Evolutionary conservation across 805 yeast genomes (phyloP), one percentile per base, ranked within the genome.

Genomic region (Pichia kluyveri): DNA sequence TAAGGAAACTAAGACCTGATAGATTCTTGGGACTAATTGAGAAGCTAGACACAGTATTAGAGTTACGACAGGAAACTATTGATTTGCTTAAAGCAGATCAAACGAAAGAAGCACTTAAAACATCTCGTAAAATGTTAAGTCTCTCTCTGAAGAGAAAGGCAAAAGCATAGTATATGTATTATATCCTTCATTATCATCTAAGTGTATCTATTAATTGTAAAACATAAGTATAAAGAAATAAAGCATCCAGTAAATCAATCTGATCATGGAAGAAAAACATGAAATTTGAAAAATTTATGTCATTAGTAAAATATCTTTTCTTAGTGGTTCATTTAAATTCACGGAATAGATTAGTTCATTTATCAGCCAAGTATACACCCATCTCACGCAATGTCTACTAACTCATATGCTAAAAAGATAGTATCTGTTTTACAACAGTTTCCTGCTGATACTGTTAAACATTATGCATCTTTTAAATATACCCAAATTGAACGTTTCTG

Each of bases 361-460:
- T 19, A 19, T 19, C 23, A 19, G 23, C 23, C 23, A 19, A 19
- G 23, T 19, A 19, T 19, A 19, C 23, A 19, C 23, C 3, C 23
- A 19, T 19, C 23, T 19, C 3, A 19, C 23, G 38, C 30, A 17
- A 49, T 49, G 53, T 47, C 54, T 14, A 18, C 41, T 4, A 45
- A 40, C 27, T 47, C 52, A 23, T 46, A 57, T 2, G 79, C 81
- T 4, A 77, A 75, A 57, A 74, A 75, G 53, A 72, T 85, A 43
- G 75, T 84, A 31, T 69, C 71, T 34, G 66, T 80, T 12, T 63
- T 85, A 43, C 82, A 80, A 54, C 74, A 74, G 23, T 70, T 83
- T 40, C 95, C 95, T 15, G 72, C 76, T 50, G 93, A 85, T 56
- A 74, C 81, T 51, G 71, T 86, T 45, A 75, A 75, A 55, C 87